Evolutionary conservation across 192 early-diverging fungal genomes (phyloP).

Genomic region (Linnemannia schmuckeri): DNA sequence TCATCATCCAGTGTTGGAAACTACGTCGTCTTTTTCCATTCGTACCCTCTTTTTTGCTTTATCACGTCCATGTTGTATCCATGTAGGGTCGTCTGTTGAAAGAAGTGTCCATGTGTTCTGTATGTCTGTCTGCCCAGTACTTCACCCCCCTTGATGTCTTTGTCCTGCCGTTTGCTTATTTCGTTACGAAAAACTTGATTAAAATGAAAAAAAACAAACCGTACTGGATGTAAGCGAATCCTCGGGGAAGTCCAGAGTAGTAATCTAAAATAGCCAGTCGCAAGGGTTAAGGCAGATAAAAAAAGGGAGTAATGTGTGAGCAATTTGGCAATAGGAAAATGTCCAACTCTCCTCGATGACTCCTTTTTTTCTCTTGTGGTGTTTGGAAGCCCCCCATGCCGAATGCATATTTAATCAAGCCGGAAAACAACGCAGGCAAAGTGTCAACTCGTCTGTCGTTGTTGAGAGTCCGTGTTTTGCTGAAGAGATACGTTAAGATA

Average conservation of each 20-base stretch:
- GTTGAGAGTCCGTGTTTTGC: background rate
- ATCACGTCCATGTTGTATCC: background rate
- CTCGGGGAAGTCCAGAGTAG: conserved; percentile 43
- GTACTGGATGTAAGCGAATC: conserved; percentile 55
- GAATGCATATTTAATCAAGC: background rate
- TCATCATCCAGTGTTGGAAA: conserved; percentile 4
- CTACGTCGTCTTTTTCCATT: background rate
- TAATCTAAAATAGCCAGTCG: conserved; percentile 24
- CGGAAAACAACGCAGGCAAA: background rate
- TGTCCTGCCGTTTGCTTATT: background rate
- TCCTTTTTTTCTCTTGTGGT: background rate
- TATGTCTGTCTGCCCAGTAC: background rate
- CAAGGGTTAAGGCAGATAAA: background rate
- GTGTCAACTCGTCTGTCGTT: background rate
- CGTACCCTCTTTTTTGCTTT: background rate
- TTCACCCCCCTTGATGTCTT: background rate
- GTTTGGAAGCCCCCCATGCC: background rate
- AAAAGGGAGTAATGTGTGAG: background rate
- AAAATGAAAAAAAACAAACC: conserved; percentile 4
- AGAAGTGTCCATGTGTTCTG: background rate
- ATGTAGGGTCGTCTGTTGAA: background rate
- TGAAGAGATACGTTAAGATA: background rate
- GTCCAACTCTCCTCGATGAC: background rate
- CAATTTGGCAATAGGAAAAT: background rate
- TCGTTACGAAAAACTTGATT: background rate